Percentiles rank a stretch among this genome's conserved stretches.
Evolutionary conservation across 257 asterid genomes (phyloP).

Genomic region (Nemophila menziesii): DNA sequence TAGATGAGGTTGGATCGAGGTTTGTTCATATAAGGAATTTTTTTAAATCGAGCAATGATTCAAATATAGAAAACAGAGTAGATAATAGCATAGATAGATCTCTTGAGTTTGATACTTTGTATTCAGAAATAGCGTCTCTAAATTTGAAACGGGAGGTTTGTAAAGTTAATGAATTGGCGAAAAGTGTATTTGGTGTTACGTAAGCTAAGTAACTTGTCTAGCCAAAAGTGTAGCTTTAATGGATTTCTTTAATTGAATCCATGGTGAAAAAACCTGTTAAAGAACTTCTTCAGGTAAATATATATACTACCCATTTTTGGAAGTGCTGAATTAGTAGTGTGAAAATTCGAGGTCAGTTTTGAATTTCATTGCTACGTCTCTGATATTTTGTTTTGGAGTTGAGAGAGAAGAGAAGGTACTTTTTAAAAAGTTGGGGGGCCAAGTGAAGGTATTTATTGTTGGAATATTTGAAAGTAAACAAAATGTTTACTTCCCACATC

Average conservation of each 20-base stretch:
- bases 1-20: conserved; percentile 51
- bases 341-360: too few relatives aligned
- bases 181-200: background rate
- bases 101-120: background rate
- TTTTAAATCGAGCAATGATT: background rate
- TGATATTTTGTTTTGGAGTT: too few relatives aligned
- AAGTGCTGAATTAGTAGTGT: too few relatives aligned
- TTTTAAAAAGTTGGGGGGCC: too few relatives aligned
- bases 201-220: background rate
- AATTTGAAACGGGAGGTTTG: background rate
- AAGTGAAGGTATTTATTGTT: too few relatives aligned
- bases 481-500: too few relatives aligned
- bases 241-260: background rate
- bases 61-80: background rate
- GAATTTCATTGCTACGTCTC: too few relatives aligned
- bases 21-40: too few relatives aligned
- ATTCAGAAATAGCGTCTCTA: background rate
- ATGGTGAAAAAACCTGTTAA: background rate
- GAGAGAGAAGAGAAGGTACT: too few relatives aligned
- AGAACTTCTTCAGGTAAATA: background rate
- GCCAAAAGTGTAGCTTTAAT: background rate
- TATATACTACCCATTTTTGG: too few relatives aligned
- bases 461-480: too few relatives aligned
- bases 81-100: background rate
- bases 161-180: background rate